phyloP scores from a whole-genome alignment of 805 yeast species.

The Cyberlindnera euphorbiiphila region DNA sequence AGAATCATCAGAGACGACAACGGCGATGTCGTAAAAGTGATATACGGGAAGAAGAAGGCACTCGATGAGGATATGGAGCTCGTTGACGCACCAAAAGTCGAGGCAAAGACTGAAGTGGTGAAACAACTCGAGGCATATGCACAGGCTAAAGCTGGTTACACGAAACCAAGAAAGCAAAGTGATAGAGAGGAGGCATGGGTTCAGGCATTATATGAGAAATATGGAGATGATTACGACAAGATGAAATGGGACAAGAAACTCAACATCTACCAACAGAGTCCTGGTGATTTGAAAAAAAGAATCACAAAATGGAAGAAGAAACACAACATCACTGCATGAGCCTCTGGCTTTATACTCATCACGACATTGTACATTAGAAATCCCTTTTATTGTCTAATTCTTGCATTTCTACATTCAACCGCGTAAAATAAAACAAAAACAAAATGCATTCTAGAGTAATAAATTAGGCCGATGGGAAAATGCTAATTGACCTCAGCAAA shows the following conservation, averaged over 20 bases:
- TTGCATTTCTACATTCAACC: too few species aligned
- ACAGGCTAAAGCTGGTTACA: constrained; percentile 32
- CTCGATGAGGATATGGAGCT: constrained; percentile 32
- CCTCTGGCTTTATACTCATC: background rate
- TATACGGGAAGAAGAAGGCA: constrained; percentile 62
- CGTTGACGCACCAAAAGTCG: constrained; percentile 30
- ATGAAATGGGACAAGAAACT: constrained; percentile 92
- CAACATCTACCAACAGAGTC: constrained; percentile 76
- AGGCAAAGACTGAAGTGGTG: constrained; percentile 53
- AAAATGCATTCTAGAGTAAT: constrained; percentile 1
- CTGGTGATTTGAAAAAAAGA: constrained; percentile 78
- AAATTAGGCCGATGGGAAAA: background rate
- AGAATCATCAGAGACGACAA: constrained; percentile 65
- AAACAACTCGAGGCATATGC: constrained; percentile 65
- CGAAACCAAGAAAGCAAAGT: constrained; percentile 53
- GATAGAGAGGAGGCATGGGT: constrained; percentile 78
- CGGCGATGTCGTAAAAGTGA: constrained; percentile 62
- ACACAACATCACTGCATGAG: constrained; percentile 32
- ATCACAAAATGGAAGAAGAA: constrained; percentile 64
- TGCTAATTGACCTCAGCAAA: constrained; percentile 59
- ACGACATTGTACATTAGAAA: too few species aligned
- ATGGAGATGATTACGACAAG: constrained; percentile 83
- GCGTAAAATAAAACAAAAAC: background rate
- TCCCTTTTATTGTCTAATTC: background rate
- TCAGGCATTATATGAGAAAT: constrained; percentile 55